A percentile compares a stretch with the other conserved stretches of the same genome.
Evolutionary conservation across 164 flowering plant genomes (phyloP).

Genomic region (Buxus sempervirens): DNA sequence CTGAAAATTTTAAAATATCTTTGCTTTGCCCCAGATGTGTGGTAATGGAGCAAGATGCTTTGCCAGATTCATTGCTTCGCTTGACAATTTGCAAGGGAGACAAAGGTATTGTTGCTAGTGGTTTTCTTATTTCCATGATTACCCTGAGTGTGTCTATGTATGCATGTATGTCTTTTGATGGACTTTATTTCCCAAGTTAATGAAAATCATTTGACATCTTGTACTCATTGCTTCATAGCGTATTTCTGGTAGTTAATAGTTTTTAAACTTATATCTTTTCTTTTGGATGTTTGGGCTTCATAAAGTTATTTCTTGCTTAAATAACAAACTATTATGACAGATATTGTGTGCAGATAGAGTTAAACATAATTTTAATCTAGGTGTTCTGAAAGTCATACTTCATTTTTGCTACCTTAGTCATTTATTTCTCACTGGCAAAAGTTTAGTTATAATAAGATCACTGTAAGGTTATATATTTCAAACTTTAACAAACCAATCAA

Average conservation of each 20-base stretch:
- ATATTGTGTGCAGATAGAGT: neutral
- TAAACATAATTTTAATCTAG: neutral
- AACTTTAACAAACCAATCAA: neutral
- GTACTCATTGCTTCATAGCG: neutral
- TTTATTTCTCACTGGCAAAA: neutral
- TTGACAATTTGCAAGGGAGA: slow-evolving; percentile 69
- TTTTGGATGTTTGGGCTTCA: neutral
- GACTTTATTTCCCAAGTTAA: too few species aligned
- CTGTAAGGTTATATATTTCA: neutral
- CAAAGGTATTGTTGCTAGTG: slow-evolving; percentile 46
- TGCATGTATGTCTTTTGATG: too few species aligned
- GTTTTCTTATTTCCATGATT: neutral
- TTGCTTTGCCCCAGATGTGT: slow-evolving; percentile 64
- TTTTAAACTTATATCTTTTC: neutral
- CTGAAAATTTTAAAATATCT: too few species aligned
- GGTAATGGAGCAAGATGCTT: slow-evolving; percentile 98
- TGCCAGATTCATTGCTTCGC: slow-evolving; percentile 84
- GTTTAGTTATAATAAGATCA: neutral
- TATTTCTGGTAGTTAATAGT: neutral
- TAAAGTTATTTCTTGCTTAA: neutral
- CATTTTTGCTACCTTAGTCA: neutral
- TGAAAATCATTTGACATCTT: neutral
- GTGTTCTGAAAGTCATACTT: neutral
- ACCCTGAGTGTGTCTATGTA: too few species aligned
- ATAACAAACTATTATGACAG: neutral